Conservation (phyloP, 108 stramenopile genomes). For the Skeletonema marinoi region DNA sequence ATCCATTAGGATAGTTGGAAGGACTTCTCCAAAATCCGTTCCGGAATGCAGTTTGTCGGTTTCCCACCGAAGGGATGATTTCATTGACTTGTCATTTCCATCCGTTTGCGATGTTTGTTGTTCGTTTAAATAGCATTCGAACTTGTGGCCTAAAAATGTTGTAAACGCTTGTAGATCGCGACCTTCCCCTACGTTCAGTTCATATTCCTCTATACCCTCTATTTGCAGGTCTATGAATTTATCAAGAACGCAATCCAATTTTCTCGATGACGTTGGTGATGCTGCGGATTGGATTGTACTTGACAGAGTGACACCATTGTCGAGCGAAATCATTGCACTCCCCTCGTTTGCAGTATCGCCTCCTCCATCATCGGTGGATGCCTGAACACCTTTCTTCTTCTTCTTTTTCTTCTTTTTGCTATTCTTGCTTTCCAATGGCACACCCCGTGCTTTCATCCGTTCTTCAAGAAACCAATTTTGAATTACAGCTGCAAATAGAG, state of each 20-base stretch:
- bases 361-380: neutral
- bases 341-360: neutral
- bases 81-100: too few relatives aligned
- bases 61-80: neutral
- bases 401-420: slow-evolving; percentile 18
- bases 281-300: neutral
- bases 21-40: neutral
- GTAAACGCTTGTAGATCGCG: neutral
- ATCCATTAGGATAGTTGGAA: neutral
- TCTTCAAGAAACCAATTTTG: slow-evolving; percentile 8
- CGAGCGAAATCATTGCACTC: neutral
- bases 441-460: slow-evolving; percentile 6
- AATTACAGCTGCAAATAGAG: slow-evolving; percentile 15
- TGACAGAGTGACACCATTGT: neutral
- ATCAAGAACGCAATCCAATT: neutral
- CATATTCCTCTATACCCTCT: neutral
- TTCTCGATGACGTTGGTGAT: neutral
- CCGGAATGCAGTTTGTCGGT: neutral
- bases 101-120: neutral
- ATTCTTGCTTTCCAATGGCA: neutral
- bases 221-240: neutral
- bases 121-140: neutral
- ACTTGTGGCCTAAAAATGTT: neutral
- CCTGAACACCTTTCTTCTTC: slow-evolving; percentile 3
- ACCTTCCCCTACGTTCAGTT: neutral